phyloP scores from a whole-genome alignment of 176 grass and related monocot genomes.

The barley (Hordeum vulgare) region DNA sequence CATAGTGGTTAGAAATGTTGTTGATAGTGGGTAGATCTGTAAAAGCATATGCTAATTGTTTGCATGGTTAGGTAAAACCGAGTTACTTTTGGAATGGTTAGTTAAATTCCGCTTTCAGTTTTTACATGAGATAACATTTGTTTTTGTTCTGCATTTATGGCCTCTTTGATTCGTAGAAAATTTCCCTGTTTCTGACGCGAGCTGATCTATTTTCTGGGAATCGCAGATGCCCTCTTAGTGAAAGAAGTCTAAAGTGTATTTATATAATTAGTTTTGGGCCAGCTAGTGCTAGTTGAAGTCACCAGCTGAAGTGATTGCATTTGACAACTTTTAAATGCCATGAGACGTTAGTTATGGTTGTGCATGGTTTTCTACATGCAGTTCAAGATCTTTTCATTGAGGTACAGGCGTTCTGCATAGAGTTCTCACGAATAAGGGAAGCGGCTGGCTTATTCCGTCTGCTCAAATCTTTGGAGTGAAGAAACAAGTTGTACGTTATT shows the following conservation, averaged over 20 bases:
- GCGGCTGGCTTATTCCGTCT: constrained; percentile 93
- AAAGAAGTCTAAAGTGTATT: constrained; percentile 5
- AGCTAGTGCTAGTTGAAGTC: background rate
- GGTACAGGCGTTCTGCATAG: constrained; percentile 99
- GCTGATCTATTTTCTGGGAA: background rate
- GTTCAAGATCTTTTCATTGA: constrained; percentile 99
- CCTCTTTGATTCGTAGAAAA: background rate
- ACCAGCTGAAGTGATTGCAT: background rate
- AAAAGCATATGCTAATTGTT: background rate
- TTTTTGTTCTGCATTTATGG: background rate
- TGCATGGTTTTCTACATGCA: constrained; percentile 40
- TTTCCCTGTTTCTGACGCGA: background rate
- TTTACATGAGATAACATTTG: background rate
- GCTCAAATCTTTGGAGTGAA: constrained; percentile 95
- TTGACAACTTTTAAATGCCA: background rate
- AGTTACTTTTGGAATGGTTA: too few species aligned
- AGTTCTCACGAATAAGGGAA: constrained; percentile 98
- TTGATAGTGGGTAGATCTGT: background rate
- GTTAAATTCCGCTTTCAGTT: background rate
- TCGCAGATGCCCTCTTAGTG: background rate
- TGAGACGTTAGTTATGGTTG: background rate
- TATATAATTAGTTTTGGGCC: background rate
- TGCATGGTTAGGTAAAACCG: background rate
- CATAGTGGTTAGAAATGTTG: background rate
- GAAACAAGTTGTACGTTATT: constrained; percentile 43